These are phyloP conservation scores for Limnomonas spitsbergensis DNA, from an alignment of 139 green algal genomes.

Conservation along the genomic window DNA sequence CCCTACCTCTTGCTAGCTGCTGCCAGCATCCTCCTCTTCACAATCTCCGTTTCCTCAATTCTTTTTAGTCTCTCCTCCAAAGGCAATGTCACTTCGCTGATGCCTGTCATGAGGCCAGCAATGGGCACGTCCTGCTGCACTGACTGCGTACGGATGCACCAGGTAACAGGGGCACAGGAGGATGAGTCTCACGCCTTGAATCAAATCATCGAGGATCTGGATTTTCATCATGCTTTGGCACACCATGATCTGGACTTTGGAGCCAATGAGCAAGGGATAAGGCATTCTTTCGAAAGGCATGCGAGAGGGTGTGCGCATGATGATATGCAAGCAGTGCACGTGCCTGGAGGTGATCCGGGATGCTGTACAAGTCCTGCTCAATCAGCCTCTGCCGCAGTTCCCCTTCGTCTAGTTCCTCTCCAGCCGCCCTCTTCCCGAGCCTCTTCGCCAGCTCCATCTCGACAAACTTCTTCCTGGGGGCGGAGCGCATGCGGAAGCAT, in stretches of 20 bases:
- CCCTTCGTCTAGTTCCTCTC: slow-evolving; percentile 15
- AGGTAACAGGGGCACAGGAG: background rate
- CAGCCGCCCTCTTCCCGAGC: slow-evolving; percentile 42
- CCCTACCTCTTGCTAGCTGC: background rate
- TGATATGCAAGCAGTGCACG: too few species aligned
- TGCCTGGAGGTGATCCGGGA: slow-evolving; percentile 63
- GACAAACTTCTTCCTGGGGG: slow-evolving; percentile 64
- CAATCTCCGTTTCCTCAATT: slow-evolving; percentile 80
- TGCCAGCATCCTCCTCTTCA: slow-evolving; percentile 69
- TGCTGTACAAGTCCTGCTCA: slow-evolving; percentile 60
- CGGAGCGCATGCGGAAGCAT: background rate
- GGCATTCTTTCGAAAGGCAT: too few species aligned
- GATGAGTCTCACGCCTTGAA: too few species aligned
- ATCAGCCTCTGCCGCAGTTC: slow-evolving; percentile 25
- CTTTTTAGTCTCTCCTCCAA: slow-evolving; percentile 72
- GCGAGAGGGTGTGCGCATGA: too few species aligned
- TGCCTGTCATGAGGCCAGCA: slow-evolving; percentile 63
- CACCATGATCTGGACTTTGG: too few species aligned
- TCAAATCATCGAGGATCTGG: too few species aligned
- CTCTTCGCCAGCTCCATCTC: slow-evolving; percentile 66
- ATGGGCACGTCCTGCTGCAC: slow-evolving; percentile 35
- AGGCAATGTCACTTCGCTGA: slow-evolving; percentile 72
- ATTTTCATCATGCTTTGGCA: too few species aligned
- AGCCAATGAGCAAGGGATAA: too few species aligned
- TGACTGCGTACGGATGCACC: background rate